These are phyloP conservation scores for Penicillium cinerascens DNA, from an alignment of 495 filamentous ascomycete species.

Conservation along the genomic window DNA sequence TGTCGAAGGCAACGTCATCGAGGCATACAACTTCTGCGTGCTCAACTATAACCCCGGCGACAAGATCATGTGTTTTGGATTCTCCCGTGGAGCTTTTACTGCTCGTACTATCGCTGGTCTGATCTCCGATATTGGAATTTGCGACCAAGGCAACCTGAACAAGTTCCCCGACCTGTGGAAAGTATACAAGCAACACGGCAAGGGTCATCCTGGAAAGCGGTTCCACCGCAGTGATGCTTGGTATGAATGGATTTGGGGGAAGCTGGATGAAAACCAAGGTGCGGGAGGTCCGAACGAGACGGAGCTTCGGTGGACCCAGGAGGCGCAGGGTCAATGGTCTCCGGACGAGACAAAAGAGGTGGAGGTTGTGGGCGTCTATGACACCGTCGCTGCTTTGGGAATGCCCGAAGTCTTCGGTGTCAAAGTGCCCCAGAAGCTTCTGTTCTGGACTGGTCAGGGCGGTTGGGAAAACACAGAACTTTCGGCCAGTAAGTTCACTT, in stretches of 20 bases:
- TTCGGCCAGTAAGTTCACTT: slow-evolving; percentile 13
- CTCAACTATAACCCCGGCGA: slow-evolving; percentile 51
- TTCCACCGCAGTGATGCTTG: slow-evolving; percentile 19
- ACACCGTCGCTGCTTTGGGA: slow-evolving; percentile 51
- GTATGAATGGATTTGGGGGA: slow-evolving; percentile 19
- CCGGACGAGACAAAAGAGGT: slow-evolving; percentile 28
- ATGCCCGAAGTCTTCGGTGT: slow-evolving; percentile 22
- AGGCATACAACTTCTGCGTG: slow-evolving; percentile 24
- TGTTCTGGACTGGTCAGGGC: background rate
- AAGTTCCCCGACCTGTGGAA: slow-evolving; percentile 45
- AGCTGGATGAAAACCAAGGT: slow-evolving; percentile 23
- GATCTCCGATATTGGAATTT: slow-evolving; percentile 49
- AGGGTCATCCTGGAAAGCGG: slow-evolving; percentile 22
- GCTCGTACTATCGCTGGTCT: slow-evolving; percentile 54
- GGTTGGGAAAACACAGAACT: slow-evolving; percentile 19
- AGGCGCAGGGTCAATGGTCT: slow-evolving; percentile 12
- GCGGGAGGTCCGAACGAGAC: slow-evolving; percentile 8
- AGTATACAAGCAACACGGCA: slow-evolving; percentile 35
- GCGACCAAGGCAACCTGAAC: slow-evolving; percentile 38
- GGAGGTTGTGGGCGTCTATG: slow-evolving; percentile 55
- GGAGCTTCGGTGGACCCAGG: slow-evolving; percentile 7
- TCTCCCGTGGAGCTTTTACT: slow-evolving; percentile 59
- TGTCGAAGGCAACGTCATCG: slow-evolving; percentile 19
- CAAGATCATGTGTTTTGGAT: slow-evolving; percentile 58
- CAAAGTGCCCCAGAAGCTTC: slow-evolving; percentile 9